Conservation (phyloP, 176 grass and related monocot genomes). For the Hordeum vulgare region DNA sequence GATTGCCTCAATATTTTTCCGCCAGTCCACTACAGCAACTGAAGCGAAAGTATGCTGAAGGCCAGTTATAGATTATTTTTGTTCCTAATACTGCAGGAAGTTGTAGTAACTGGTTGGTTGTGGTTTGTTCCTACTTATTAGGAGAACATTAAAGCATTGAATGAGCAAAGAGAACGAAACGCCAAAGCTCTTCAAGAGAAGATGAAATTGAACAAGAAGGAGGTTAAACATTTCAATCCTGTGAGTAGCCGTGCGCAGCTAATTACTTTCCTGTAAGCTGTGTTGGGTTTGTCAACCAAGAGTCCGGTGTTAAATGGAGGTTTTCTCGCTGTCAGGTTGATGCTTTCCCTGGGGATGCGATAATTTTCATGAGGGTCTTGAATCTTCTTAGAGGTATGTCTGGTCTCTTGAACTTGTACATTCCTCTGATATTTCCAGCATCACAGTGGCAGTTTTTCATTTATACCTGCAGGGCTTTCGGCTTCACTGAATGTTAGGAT, state of each 20-base stretch:
- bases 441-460: background rate
- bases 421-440: background rate
- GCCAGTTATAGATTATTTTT: background rate
- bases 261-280: slow-evolving; percentile 1
- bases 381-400: slow-evolving; percentile 97
- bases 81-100: background rate
- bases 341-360: slow-evolving; percentile 97
- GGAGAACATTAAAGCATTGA: slow-evolving; percentile 76
- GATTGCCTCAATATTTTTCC: slow-evolving; percentile 77
- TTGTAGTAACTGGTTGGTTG: slow-evolving; percentile 10
- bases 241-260: slow-evolving; percentile 44
- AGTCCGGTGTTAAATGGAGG: background rate
- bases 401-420: slow-evolving; percentile 13
- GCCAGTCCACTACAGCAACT: slow-evolving; percentile 65
- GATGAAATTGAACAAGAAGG: slow-evolving; percentile 69
- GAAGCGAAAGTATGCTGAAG: slow-evolving; percentile 55
- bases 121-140: slow-evolving; percentile 28
- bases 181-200: slow-evolving; percentile 76
- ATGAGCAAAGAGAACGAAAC: slow-evolving; percentile 78
- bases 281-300: background rate
- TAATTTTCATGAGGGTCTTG: slow-evolving; percentile 90
- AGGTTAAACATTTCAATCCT: slow-evolving; percentile 73
- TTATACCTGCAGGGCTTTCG: slow-evolving; percentile 64
- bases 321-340: slow-evolving; percentile 57
- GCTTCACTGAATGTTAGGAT: slow-evolving; percentile 81